phyloP scores from a whole-genome alignment of 768 basidiomycete species.

The Suillus decipiens region DNA sequence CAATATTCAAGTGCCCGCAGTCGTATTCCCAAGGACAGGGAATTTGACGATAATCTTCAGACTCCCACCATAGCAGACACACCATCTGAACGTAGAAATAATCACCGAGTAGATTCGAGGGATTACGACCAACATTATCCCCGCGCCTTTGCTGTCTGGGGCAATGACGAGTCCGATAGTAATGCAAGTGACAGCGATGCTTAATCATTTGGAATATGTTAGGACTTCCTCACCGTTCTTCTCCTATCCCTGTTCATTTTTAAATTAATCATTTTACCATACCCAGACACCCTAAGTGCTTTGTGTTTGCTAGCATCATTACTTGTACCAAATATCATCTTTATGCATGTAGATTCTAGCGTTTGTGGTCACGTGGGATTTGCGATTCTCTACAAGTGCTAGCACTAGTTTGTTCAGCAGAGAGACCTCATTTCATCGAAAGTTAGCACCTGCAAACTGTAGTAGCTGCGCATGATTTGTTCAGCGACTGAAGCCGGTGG shows the following conservation, averaged over 20 bases:
- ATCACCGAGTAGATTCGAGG: conserved; percentile 17
- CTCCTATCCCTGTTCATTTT: neutral
- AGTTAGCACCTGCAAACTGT: neutral
- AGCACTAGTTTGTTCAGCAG: too few species aligned
- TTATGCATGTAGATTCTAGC: neutral
- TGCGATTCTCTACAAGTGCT: too few species aligned
- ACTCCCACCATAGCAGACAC: conserved; percentile 60
- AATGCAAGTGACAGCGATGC: conserved; percentile 73
- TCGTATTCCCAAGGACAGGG: conserved; percentile 62
- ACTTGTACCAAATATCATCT: conserved; percentile 4
- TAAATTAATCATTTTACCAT: conserved; percentile 3
- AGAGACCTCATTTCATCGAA: neutral
- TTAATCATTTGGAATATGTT: conserved; percentile 19
- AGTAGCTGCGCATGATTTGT: conserved; percentile 6
- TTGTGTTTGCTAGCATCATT: neutral
- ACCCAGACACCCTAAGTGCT: neutral
- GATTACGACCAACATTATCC: conserved; percentile 34
- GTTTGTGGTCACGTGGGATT: neutral
- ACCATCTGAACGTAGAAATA: conserved; percentile 16
- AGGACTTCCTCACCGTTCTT: neutral
- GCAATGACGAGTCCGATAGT: conserved; percentile 87
- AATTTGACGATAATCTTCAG: conserved; percentile 55
- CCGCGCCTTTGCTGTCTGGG: conserved; percentile 82
- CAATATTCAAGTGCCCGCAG: conserved; percentile 46
- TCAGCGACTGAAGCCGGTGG: conserved; percentile 19